These are phyloP conservation scores for Lactifluus echinatus DNA, from an alignment of 768 basidiomycete genomes.

Conservation along the genomic window DNA sequence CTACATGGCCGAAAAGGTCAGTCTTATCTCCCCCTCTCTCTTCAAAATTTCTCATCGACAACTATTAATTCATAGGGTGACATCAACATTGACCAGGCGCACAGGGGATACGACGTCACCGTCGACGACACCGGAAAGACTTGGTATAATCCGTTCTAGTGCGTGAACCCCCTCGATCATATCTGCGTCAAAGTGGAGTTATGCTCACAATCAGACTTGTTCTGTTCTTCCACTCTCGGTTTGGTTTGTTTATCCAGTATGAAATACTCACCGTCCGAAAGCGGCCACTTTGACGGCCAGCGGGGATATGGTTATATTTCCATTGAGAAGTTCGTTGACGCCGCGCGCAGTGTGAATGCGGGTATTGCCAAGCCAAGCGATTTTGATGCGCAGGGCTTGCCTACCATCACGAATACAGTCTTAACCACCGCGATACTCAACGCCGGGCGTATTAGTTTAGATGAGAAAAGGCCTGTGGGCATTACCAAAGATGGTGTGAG, in stretches of 20 bases:
- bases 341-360: conserved; percentile 69
- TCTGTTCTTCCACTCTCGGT: not conserved
- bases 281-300: conserved; percentile 90
- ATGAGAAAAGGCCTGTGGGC: conserved; percentile 78
- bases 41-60: not conserved
- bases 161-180: conserved; percentile 27
- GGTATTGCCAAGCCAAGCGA: conserved; percentile 54
- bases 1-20: conserved; percentile 87
- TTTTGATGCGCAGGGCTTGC: conserved; percentile 73
- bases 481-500: conserved; percentile 57
- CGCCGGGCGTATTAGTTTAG: conserved; percentile 82
- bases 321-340: conserved; percentile 88
- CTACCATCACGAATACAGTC: conserved; percentile 85
- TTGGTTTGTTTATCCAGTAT: conserved; percentile 42
- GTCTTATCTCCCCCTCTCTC: not conserved
- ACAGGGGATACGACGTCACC: conserved; percentile 87
- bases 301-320: conserved; percentile 88
- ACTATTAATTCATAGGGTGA: conserved; percentile 52
- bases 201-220: not conserved
- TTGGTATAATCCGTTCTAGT: conserved; percentile 91
- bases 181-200: not conserved
- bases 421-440: conserved; percentile 82
- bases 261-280: conserved; percentile 90
- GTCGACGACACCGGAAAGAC: conserved; percentile 77
- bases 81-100: conserved; percentile 87